These are phyloP conservation scores for Cladobotryum mycophilum DNA, from an alignment of 2,329 filamentous ascomycete genomes.

Conservation along the genomic window DNA sequence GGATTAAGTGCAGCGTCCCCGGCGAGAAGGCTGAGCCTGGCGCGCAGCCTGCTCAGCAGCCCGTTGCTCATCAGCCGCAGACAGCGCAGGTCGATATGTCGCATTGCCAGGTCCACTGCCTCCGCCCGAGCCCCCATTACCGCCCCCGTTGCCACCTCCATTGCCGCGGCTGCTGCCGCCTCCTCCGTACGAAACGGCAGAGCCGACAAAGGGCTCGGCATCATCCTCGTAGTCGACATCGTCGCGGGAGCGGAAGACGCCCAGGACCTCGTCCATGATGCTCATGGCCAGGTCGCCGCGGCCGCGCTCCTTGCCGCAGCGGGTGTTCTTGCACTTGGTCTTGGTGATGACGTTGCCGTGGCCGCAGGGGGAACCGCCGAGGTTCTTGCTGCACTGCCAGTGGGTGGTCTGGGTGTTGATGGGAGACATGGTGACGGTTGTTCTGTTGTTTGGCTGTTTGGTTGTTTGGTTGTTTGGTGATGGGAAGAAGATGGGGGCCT, in stretches of 20 bases:
- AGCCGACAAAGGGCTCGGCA: no score
- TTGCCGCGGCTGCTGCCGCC: no score
- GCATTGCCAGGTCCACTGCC: no score
- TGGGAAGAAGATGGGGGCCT: neutral
- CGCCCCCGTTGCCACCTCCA: no score
- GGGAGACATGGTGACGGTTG: neutral
- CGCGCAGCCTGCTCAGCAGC: no score
- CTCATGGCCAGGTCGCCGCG: neutral
- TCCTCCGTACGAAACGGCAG: no score
- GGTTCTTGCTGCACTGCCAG: neutral
- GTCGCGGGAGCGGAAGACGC: neutral
- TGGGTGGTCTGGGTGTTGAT: neutral
- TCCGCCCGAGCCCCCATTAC: no score
- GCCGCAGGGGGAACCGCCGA: neutral
- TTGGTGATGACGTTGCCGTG: slow-evolving; percentile 1
- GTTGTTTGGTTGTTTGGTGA: neutral
- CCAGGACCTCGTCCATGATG: slow-evolving; percentile 1
- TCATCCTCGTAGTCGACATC: neutral
- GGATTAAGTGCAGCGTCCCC: no score
- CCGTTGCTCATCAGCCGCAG: no score
- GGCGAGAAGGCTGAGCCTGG: no score
- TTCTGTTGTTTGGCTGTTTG: neutral
- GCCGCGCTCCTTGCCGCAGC: neutral
- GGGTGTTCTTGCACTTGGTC: neutral
- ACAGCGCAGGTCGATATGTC: no score